Percentiles rank a stretch among this genome's conserved stretches.
Evolutionary conservation across 352 stramenopile genomes (phyloP).

Genomic region (Pseudoperonospora humuli): DNA sequence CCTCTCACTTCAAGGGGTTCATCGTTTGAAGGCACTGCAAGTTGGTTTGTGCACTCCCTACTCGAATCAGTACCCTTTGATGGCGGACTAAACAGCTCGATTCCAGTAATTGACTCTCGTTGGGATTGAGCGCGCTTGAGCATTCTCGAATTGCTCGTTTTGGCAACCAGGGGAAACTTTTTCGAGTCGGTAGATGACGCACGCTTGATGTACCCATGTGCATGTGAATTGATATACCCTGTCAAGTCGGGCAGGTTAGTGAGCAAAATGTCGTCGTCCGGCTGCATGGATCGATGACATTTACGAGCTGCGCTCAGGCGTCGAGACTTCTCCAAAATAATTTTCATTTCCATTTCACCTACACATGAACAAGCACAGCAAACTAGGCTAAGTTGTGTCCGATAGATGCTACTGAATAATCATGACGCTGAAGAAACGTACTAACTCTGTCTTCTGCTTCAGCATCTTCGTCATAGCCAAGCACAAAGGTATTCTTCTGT

Average conservation of each 20-base stretch:
- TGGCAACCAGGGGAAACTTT: slow-evolving; percentile 5
- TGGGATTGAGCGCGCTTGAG: slow-evolving; percentile 39
- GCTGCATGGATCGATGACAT: slow-evolving; percentile 4
- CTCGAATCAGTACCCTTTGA: slow-evolving; percentile 2
- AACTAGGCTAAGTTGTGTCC: no score
- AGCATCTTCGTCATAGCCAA: no score
- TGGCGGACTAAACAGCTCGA: slow-evolving; percentile 1
- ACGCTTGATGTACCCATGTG: no score
- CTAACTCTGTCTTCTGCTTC: no score
- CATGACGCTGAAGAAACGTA: no score
- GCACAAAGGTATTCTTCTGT: no score
- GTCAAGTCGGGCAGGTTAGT: slow-evolving; percentile 49
- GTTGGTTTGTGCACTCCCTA: slow-evolving; percentile 1
- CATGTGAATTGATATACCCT: no score
- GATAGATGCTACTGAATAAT: no score
- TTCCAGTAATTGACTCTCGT: slow-evolving; percentile 8
- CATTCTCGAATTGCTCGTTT: slow-evolving; percentile 7
- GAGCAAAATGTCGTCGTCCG: slow-evolving; percentile 51
- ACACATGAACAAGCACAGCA: no score
- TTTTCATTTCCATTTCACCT: no score
- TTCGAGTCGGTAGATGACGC: slow-evolving; percentile 31
- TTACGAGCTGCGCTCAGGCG: slow-evolving; percentile 38
- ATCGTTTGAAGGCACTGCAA: background rate
- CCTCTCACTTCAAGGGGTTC: slow-evolving; percentile 1
- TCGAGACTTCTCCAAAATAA: no score